Evolutionary conservation across 208 protist species (phyloP), one percentile per base, ranked within the genome.

Genomic region (Angomonas deanei): DNA sequence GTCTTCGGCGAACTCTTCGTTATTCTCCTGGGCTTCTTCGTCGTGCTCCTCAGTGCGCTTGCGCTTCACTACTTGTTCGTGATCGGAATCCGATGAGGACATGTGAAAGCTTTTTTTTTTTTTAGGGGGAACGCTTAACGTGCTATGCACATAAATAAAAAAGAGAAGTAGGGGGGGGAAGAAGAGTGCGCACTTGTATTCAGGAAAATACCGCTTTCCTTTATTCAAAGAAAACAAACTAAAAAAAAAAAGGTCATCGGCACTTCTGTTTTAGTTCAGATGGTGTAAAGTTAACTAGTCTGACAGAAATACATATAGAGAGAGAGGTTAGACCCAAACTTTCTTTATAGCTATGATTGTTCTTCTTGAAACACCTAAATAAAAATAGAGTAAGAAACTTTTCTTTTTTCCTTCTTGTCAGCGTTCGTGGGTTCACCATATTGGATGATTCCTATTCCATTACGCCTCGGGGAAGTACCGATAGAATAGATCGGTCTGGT

Each of bases 401-500:
- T 53, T n/a, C 23, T 53, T n/a, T 53, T 15, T 53, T 26, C 19
- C 47, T 53, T 28, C 19, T 15, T 42, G 8, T 42, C 36, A n/a
- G n/a, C n/a, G n/a, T n/a, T n/a, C n/a, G n/a, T n/a, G n/a, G n/a
- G n/a, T n/a, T n/a, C n/a, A n/a, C n/a, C n/a, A n/a, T n/a, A n/a
- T n/a, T n/a, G n/a, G n/a, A n/a, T n/a, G n/a, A n/a, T n/a, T n/a
- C n/a, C 47, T 53, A 6, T 53, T 26, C 21, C 19, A 28, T n/a
- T 53, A 24, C 11, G 11, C 23, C 6, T 17, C 47, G 1, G 83
- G 62, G 58, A 81, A 87, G 74, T 96, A 96, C 19, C 76, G 86
- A 23, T 86, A 65, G 71, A 80, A 93, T 24, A 97, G 76, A 38
- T 91, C 76, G 17, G 86, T 96, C 68, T 93, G 85, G 68, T 99